Evolutionary conservation across 192 early-diverging fungal genomes (phyloP), one percentile per base, ranked within the genome.

Genomic region (Thoreauomyces humboldtii): DNA sequence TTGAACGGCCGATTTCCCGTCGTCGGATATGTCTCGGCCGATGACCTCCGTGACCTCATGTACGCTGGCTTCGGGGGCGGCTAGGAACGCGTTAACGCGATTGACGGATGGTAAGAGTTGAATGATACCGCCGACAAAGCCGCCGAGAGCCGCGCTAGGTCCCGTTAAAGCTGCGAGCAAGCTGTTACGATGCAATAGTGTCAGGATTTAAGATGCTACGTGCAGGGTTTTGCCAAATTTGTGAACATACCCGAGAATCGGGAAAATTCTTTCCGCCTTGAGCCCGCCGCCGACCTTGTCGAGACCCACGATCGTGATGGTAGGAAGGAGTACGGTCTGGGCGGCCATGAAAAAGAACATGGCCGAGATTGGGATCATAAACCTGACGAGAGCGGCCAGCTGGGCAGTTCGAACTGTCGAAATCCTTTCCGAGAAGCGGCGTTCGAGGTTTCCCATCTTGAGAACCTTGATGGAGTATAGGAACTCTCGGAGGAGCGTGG

Each of bases 401-500:
- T 64, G 62, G 22, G 29, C 33, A 15, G 21, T 29, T 22, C 50
- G 50, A 14, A 52, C 28, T 15, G 50, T 29, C 51, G 59, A 33
- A 52, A 88, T 81, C 73, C 77, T 83, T 60, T 89, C 76, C 47
- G 88, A 64, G 57, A 94, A 92, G 37, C 85, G 75, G 0, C 71
- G 66, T 70, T 92, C 92, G 89, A 90, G 92, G 37, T 92, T 91
- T 61, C 91, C 92, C 28, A 96, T 72, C 70, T 94, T 96, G 77
- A 96, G 88, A 25, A 94, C 86, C 53, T 85, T 86, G 56, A 93
- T 91, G 36, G 90, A 89, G 38, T 82, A 83, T 46, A 95, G 67
- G 1, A 64, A 28, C 43, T 78, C 77, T 3, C 73, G 63, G 4
- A 78, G 33, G 6, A 65, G 11, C 59, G 66, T 73, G 19, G 75